Evolutionary conservation across 1,284 basidiomycete species (phyloP), one percentile per base, ranked within the genome.

Genomic region (Phenoliferia sp.): DNA sequence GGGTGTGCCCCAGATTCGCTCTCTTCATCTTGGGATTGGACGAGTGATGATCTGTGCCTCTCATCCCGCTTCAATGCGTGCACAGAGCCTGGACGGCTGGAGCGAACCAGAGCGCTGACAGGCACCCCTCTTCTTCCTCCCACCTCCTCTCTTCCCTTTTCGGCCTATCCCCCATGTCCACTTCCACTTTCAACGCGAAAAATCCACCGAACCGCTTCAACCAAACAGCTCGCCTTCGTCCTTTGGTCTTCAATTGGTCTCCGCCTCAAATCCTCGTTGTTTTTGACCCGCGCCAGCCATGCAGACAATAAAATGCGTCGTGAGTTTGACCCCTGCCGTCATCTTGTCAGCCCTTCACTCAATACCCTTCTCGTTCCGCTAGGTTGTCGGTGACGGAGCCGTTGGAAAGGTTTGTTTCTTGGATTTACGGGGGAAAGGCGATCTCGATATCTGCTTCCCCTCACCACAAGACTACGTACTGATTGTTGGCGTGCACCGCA

Each of bases 381-480:
- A 74, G 72, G 94, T 98, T 73, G 95, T 99, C 73, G 95, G 95
- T 80, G 95, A 99, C 84, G 96, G 95, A 90, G 95, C 96, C 76
- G 95, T 99, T 77, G 95, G 95, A 84, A 99, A 99, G 91, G 92
- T 92, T 77, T 74, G 88, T 81, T 66, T 62, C 28, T 32, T 19
- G 31, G 1, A 31, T 57, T 33, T 33, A 17, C 35, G 35, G 48
- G 34, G 16, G 28, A 5, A 16, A 31, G 54, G 28, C 55, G 29
- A 31, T 7, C 55, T 3, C 29, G 54, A 33, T n/a, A 16, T 33
- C 31, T 9, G 55, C 29, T 22, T 22, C 31, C 55, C 31, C 54
- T n/a, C 15, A 29, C 2, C n/a, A n/a, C n/a, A 31, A 29, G 19
- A 9, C 3, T 33, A 44, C 39, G 12, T 12, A 44, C 12, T 22